Conservation (phyloP, 306 rosid species). For the Adenanthera pavonina region DNA sequence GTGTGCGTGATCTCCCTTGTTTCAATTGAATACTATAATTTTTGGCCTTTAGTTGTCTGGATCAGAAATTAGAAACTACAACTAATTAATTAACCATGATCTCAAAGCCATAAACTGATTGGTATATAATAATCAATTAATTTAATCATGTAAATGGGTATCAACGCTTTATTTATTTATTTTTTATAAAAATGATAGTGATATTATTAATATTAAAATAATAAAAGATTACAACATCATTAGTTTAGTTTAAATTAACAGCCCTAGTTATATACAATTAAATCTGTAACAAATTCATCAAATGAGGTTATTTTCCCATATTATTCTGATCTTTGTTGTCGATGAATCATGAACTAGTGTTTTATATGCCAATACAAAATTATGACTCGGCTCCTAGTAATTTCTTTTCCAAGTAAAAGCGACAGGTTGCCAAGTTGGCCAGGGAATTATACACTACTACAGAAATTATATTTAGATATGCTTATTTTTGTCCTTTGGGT, state of each 20-base stretch:
- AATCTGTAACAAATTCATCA: neutral
- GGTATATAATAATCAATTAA: neutral
- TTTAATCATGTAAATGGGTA: neutral
- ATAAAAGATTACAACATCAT: too few species aligned
- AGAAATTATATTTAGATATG: too few species aligned
- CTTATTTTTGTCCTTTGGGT: too few species aligned
- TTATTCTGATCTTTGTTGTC: neutral
- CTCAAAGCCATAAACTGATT: neutral
- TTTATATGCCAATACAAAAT: too few species aligned
- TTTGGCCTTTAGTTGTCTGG: slow-evolving; percentile 29
- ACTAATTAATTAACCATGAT: neutral
- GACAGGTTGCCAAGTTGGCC: too few species aligned
- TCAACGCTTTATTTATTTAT: neutral
- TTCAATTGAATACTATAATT: neutral
- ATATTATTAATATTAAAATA: too few species aligned
- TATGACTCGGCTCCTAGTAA: too few species aligned
- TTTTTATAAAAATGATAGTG: too few species aligned
- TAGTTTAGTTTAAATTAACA: neutral
- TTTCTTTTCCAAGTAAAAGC: too few species aligned
- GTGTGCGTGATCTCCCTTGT: neutral
- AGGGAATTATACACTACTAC: too few species aligned
- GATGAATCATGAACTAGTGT: neutral
- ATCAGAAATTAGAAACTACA: neutral
- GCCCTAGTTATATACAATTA: too few species aligned
- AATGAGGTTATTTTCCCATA: neutral